Base-by-base conservation (phyloP, 2,329 filamentous ascomycete genomes). In the Albifimbria verrucaria region DNA sequence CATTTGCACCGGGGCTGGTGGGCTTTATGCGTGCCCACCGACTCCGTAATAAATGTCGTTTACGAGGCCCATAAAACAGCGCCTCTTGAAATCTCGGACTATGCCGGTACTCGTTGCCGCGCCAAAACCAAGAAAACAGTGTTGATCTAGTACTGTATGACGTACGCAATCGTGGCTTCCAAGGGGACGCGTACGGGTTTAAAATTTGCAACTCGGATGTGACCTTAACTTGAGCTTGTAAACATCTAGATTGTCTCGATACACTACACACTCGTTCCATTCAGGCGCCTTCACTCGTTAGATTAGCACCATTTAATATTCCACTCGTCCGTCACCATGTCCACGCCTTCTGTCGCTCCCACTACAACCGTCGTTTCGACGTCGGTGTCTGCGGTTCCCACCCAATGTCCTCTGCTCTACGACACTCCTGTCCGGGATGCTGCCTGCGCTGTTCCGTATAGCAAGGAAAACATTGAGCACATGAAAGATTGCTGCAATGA, bases 401-500 rank as follows among this genome's bases (percentile, higher is more conserved):
- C 43, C 22, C 24, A 25, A 11, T 22, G 43, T 17, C 18, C 43
- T 46, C 43, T 46, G 51, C 60, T 73, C 55, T 80, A 70, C 64
- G 59, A 74, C 53, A 71, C 75, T 39, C 78, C 78, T 17, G 66
- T 67, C 36, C 59, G 63, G 21, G 77, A 80, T 54, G 64, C 69
- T 17, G 72, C 71, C 41, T 81, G 78, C 62, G 78, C 69, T 3
- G 65, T 77, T 48, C 62, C 70, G 23, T 65, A 65, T 53, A 65
- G 63, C 55, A 63, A 65, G 5, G 75, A 77, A 57, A 64, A 74
- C 66, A 68, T 72, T 49, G 65, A 71, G 36, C 67, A 75, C 54
- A 72, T 79, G 69, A 53, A 67, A 41, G 58, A 65, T 21, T 81
- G 78, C 72, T 81, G 78, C 61, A 66, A 69, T 11, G 57, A 67